A percentile compares a stretch with the other conserved stretches of the same genome.
Evolutionary conservation across 2,329 filamentous ascomycete species (phyloP).

Genomic region (Chrysoporthe puriensis): DNA sequence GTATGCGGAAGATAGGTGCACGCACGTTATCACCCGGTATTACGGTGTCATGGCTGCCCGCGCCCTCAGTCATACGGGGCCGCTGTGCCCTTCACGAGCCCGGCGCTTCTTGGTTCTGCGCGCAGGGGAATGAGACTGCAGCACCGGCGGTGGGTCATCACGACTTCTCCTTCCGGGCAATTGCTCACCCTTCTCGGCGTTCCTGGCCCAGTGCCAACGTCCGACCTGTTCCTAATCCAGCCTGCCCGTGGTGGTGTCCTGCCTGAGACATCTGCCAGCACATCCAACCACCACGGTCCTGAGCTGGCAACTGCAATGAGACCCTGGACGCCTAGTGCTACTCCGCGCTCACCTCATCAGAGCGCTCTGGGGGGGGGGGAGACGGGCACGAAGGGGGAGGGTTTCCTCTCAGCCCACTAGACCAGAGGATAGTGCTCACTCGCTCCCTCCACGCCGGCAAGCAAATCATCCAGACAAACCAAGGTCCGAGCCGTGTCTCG

Average conservation of each 20-base stretch:
- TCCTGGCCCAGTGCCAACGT: background rate
- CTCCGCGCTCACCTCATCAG: constrained; percentile 17
- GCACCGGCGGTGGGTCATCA: background rate
- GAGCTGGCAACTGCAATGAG: constrained; percentile 8
- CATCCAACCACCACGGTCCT: constrained; percentile 12
- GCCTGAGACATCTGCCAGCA: constrained; percentile 26
- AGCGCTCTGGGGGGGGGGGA: too few species aligned
- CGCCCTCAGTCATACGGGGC: background rate
- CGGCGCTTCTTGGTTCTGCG: background rate
- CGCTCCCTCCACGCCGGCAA: background rate
- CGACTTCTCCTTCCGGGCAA: background rate
- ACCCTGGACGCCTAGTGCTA: background rate
- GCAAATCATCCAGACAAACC: constrained; percentile 3
- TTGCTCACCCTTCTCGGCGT: background rate
- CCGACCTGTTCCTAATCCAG: background rate
- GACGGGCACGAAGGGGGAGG: too few species aligned
- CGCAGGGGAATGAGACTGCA: background rate
- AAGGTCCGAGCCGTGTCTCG: constrained; percentile 21
- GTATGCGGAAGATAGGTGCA: background rate
- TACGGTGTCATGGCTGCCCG: background rate
- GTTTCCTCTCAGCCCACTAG: constrained; percentile 10
- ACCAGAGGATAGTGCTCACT: constrained; percentile 23
- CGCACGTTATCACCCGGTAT: background rate
- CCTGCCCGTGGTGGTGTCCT: constrained; percentile 17
- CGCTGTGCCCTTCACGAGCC: background rate